A percentile compares a stretch with the other conserved stretches of the same genome.
These are phyloP conservation scores for Sonneratia alba DNA, from an alignment of 345 rosid genomes.

Conservation along the genomic window DNA sequence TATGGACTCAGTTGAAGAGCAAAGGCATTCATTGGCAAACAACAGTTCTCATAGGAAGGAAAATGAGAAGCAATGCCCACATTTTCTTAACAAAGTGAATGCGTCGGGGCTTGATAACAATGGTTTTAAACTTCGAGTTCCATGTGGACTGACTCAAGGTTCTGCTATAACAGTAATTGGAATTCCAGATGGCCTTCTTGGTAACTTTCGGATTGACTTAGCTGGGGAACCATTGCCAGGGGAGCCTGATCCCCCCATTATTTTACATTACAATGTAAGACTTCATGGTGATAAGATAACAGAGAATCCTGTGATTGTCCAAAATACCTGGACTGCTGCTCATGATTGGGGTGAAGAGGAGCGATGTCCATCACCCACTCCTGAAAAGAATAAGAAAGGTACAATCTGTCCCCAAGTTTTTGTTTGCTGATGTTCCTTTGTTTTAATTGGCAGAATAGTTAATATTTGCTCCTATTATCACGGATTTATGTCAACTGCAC, in stretches of 20 bases:
- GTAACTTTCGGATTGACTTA: conserved; percentile 76
- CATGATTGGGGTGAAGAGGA: conserved; percentile 98
- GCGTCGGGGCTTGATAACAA: conserved; percentile 45
- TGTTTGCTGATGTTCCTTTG: not conserved
- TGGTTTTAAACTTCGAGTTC: conserved; percentile 47
- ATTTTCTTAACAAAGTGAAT: conserved; percentile 71
- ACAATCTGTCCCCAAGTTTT: not conserved
- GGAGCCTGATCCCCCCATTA: conserved; percentile 96
- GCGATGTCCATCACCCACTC: conserved; percentile 79
- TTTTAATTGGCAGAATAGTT: not conserved
- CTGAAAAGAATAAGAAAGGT: conserved; percentile 76
- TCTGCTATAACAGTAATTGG: conserved; percentile 87
- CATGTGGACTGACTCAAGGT: conserved; percentile 95
- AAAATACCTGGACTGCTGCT: conserved; percentile 86
- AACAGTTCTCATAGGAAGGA: conserved; percentile 35
- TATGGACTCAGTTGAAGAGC: conserved; percentile 59
- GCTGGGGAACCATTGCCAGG: conserved; percentile 94
- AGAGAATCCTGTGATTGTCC: conserved; percentile 95
- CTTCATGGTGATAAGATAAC: conserved; percentile 90
- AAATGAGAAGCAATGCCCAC: conserved; percentile 78
- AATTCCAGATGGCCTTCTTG: conserved; percentile 80
- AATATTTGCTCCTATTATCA: not conserved
- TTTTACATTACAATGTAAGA: conserved; percentile 92
- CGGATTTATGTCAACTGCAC: not conserved
- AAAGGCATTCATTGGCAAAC: conserved; percentile 39